These are phyloP conservation scores for Neospora caninum DNA, from an alignment of 169 alveolate species.

Conservation along the genomic window DNA sequence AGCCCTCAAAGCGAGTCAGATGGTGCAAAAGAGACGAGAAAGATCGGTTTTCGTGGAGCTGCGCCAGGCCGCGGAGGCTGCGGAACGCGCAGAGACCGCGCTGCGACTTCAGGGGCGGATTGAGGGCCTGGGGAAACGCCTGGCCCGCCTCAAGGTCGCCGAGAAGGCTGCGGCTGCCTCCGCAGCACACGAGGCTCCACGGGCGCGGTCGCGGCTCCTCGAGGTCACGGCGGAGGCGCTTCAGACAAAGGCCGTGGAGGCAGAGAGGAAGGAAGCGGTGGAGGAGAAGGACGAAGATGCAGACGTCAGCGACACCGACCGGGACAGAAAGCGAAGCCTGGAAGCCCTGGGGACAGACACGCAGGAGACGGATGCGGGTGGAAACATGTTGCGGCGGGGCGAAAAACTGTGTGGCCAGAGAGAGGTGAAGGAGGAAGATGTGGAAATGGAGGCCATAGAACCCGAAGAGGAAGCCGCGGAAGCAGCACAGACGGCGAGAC, in stretches of 20 bases:
- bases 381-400: not conserved
- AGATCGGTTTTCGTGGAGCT: not conserved
- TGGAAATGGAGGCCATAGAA: not conserved
- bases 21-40: constrained; percentile 19
- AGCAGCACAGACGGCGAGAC: not conserved
- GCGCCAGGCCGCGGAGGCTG: not conserved
- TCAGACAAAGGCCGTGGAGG: not conserved
- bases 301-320: not conserved
- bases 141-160: constrained; percentile 21
- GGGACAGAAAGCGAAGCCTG: too few species aligned
- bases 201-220: constrained; percentile 36
- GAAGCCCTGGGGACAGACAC: too few species aligned
- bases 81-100: not conserved
- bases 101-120: constrained; percentile 3
- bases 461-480: not conserved
- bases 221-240: not conserved
- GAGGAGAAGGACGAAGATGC: not conserved
- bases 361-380: not conserved
- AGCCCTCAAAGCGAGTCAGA: constrained; percentile 42
- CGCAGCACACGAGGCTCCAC: constrained; percentile 41
- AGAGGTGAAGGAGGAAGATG: not conserved
- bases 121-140: constrained; percentile 21
- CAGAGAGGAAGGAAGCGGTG: not conserved
- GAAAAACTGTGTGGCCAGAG: not conserved
- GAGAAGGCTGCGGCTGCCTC: constrained; percentile 32